Evolutionary conservation across 2,329 filamentous ascomycete genomes (phyloP).

Genomic region (Fusarium humuli): DNA sequence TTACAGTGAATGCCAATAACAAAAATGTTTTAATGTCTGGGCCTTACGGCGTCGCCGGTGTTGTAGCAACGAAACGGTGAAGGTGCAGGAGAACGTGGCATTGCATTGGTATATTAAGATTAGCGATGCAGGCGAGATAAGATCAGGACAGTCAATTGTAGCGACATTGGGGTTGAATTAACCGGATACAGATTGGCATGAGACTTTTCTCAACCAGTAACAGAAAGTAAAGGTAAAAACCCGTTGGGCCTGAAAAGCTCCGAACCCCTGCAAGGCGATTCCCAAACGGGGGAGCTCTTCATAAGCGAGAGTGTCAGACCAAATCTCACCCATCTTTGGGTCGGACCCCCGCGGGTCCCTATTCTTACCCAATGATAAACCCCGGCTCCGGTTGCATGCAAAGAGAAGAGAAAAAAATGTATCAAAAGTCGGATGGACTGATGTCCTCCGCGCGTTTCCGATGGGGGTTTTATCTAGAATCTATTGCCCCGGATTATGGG

Average conservation of each 20-base stretch:
- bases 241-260: background rate
- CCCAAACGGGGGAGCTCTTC: constrained; percentile 7
- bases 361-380: background rate
- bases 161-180: background rate
- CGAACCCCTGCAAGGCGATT: background rate
- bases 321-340: background rate
- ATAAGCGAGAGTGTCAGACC: constrained; percentile 21
- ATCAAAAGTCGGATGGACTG: background rate
- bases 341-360: constrained; percentile 30
- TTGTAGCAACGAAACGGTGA: background rate
- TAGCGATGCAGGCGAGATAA: background rate
- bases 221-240: background rate
- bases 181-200: background rate
- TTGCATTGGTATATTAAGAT: background rate
- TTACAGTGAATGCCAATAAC: background rate
- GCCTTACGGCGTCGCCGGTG: background rate
- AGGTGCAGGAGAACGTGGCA: background rate
- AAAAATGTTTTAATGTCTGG: background rate
- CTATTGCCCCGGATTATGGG: background rate
- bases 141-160: background rate
- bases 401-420: background rate
- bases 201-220: background rate
- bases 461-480: background rate
- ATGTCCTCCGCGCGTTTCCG: constrained; percentile 5
- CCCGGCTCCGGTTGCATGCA: constrained; percentile 16